Percentiles rank a stretch among this genome's conserved stretches.
Conservation (phyloP, 768 basidiomycete genomes). For the Hygrocybe coccinea region DNA sequence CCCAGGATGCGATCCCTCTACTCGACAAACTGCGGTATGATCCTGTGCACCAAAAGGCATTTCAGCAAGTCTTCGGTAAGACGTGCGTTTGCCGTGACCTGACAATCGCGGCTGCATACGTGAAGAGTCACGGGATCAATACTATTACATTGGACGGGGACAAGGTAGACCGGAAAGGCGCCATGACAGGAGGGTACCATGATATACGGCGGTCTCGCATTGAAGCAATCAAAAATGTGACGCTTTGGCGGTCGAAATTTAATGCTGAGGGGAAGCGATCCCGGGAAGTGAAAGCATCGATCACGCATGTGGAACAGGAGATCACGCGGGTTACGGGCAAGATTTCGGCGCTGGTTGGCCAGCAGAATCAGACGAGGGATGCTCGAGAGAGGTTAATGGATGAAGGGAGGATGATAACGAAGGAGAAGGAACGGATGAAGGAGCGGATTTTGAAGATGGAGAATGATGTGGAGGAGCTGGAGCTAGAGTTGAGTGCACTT, state of each 20-base stretch:
- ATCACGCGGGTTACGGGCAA: constrained; percentile 71
- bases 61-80: constrained; percentile 96
- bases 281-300: constrained; percentile 68
- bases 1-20: constrained; percentile 73
- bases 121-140: constrained; percentile 90
- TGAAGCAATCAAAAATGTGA: constrained; percentile 76
- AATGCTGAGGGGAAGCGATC: constrained; percentile 60
- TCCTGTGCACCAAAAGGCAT: constrained; percentile 66
- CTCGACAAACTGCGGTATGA: constrained; percentile 81
- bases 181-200: constrained; percentile 93
- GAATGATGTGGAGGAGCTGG: constrained; percentile 61
- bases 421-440: constrained; percentile 67
- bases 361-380: constrained; percentile 66
- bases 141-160: constrained; percentile 98
- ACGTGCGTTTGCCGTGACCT: constrained; percentile 95
- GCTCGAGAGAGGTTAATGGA: constrained; percentile 61
- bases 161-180: constrained; percentile 94
- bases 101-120: constrained; percentile 87
- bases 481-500: constrained; percentile 62
- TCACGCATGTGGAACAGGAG: constrained; percentile 76
- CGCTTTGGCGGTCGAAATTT: constrained; percentile 68
- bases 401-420: constrained; percentile 53
- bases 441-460: constrained; percentile 62
- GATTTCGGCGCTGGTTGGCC: constrained; percentile 63
- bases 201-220: constrained; percentile 87